Conservation (phyloP, 805 yeast species). For the Cyberlindnera meyerae region DNA sequence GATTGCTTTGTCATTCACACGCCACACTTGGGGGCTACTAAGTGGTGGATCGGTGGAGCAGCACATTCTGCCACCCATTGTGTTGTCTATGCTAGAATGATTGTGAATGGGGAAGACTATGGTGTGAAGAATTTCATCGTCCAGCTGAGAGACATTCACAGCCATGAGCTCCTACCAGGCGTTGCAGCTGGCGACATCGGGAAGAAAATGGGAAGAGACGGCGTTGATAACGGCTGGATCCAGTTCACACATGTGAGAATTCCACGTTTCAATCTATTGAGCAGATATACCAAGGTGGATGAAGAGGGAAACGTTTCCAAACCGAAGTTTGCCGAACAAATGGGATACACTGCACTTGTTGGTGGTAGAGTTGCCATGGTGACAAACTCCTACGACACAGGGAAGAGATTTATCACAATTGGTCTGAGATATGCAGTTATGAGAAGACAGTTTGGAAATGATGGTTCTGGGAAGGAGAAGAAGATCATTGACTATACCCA, state of each 20-base stretch:
- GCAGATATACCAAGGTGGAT: conserved; percentile 69
- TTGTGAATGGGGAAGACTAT: conserved; percentile 77
- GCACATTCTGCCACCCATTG: conserved; percentile 91
- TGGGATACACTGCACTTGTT: conserved; percentile 81
- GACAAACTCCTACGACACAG: conserved; percentile 72
- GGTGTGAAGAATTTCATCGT: conserved; percentile 93
- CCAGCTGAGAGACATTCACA: conserved; percentile 74
- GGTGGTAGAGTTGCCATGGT: conserved; percentile 91
- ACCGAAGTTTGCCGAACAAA: conserved; percentile 71
- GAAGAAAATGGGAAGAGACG: conserved; percentile 92
- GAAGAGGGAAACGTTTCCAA: conserved; percentile 62
- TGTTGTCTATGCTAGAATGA: conserved; percentile 77
- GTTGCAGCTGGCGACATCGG: conserved; percentile 88
- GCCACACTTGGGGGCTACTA: conserved; percentile 80
- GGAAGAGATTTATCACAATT: conserved; percentile 74
- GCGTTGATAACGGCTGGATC: conserved; percentile 96
- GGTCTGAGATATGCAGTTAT: conserved; percentile 87
- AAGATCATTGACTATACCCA: conserved; percentile 43
- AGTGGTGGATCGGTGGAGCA: conserved; percentile 99
- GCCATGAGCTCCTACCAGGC: conserved; percentile 69
- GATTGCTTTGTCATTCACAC: conserved; percentile 75
- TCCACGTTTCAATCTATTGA: conserved; percentile 79
- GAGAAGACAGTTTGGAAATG: conserved; percentile 72
- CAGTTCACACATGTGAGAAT: conserved; percentile 80
- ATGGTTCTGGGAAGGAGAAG: conserved; percentile 35